Conservation (phyloP, 78 protist species). For the Diacronema lutheri region DNA sequence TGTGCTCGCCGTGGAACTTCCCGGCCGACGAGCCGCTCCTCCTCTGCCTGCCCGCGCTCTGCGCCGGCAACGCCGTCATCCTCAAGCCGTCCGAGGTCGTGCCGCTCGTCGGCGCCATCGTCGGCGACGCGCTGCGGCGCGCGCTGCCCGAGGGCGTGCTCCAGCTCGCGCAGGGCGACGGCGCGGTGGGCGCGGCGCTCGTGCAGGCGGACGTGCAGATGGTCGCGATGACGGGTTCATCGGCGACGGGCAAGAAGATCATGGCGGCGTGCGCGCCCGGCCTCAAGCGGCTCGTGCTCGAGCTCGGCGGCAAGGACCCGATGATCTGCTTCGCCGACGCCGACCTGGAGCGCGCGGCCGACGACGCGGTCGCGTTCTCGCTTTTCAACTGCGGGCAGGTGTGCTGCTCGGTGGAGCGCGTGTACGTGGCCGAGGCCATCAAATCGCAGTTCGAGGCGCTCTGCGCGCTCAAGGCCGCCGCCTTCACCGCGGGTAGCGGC, state of each 20-base stretch:
- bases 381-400: constrained; percentile 46
- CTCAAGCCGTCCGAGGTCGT: constrained; percentile 14
- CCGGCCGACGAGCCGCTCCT: neutral
- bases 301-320: constrained; percentile 61
- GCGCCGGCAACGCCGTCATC: constrained; percentile 2
- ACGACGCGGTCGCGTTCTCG: constrained; percentile 24
- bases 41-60: neutral
- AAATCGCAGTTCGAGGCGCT: neutral
- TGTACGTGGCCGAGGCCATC: constrained; percentile 39
- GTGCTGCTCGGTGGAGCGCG: constrained; percentile 42
- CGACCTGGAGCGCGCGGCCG: constrained; percentile 26
- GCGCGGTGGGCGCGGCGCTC: neutral
- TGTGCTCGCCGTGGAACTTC: constrained; percentile 3
- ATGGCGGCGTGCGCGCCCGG: constrained; percentile 12
- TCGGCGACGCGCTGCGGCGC: neutral
- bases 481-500: neutral
- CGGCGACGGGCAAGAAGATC: constrained; percentile 29
- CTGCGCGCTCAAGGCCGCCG: neutral
- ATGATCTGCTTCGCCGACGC: constrained; percentile 41
- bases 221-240: constrained; percentile 45
- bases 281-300: constrained; percentile 46
- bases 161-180: constrained; percentile 1
- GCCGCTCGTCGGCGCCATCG: neutral
- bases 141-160: neutral
- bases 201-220: neutral